Conservation (phyloP, 2,329 filamentous ascomycete genomes). For the Trichoderma sp. region DNA sequence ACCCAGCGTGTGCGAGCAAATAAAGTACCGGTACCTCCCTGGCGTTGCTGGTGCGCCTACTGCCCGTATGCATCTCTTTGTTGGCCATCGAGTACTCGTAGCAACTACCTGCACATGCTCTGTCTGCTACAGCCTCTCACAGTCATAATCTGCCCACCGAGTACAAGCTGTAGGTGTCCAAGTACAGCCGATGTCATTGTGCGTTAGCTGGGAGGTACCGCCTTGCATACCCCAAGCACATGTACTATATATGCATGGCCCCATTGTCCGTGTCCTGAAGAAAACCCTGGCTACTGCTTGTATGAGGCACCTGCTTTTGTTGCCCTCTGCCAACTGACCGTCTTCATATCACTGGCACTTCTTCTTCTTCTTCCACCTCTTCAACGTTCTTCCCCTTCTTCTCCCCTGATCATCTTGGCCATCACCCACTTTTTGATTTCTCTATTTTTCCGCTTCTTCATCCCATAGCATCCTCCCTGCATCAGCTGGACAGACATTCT, state of each 20-base stretch:
- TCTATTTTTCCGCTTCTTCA: background rate
- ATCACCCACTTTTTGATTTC: background rate
- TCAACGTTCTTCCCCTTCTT: background rate
- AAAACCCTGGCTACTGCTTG: background rate
- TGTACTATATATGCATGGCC: conserved; percentile 12
- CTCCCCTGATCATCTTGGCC: background rate
- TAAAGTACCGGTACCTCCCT: background rate
- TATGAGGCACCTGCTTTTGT: conserved; percentile 4
- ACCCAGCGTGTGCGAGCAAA: background rate
- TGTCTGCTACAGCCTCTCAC: background rate
- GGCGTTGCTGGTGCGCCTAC: background rate
- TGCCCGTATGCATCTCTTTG: background rate
- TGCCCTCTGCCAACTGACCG: background rate
- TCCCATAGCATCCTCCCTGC: background rate
- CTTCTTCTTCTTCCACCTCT: background rate
- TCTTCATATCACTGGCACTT: background rate
- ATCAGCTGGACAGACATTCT: background rate
- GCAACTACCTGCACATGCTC: background rate
- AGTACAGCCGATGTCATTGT: conserved; percentile 4
- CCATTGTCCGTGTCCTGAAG: conserved; percentile 18
- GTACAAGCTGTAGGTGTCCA: background rate
- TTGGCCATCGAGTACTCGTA: background rate
- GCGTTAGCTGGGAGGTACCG: conserved; percentile 5
- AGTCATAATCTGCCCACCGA: background rate
- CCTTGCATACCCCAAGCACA: background rate